Evolutionary conservation across 352 stramenopile species (phyloP).

Genomic region (Phytopythium boreale): DNA sequence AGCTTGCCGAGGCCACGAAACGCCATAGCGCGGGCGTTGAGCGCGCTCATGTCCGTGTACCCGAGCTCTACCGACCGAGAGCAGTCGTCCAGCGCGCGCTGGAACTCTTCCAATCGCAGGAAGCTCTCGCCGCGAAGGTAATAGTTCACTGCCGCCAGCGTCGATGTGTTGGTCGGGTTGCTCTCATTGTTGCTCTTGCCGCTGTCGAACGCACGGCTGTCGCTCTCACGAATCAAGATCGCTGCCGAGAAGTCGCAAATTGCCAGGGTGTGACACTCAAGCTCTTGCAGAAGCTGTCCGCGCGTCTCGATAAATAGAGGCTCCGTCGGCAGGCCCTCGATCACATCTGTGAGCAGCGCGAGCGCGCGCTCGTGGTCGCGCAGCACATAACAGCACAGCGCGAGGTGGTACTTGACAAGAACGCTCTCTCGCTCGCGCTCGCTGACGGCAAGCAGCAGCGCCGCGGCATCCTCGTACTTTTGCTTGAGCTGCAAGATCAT

Average conservation of each 20-base stretch:
- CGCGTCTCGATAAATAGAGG: conserved; percentile 57
- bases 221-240: conserved; percentile 13
- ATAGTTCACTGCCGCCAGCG: not conserved
- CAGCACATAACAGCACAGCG: conserved; percentile 52
- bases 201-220: no score
- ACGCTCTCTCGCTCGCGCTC: conserved; percentile 30
- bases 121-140: conserved; percentile 51
- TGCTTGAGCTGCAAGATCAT: conserved; percentile 74
- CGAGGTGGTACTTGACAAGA: conserved; percentile 62
- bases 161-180: conserved; percentile 3
- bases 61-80: conserved; percentile 28
- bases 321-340: conserved; percentile 52
- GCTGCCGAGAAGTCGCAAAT: conserved; percentile 49
- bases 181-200: not conserved
- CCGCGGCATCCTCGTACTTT: conserved; percentile 32
- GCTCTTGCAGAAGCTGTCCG: conserved; percentile 57
- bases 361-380: conserved; percentile 43
- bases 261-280: conserved; percentile 40
- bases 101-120: conserved; percentile 40
- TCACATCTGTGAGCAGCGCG: conserved; percentile 42
- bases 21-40: conserved; percentile 59
- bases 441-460: conserved; percentile 35
- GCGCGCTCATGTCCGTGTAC: conserved; percentile 36
- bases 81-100: conserved; percentile 42
- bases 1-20: conserved; percentile 54